Base-by-base conservation (phyloP, 2,329 filamentous ascomycete species). In the Colletotrichum sp. region DNA sequence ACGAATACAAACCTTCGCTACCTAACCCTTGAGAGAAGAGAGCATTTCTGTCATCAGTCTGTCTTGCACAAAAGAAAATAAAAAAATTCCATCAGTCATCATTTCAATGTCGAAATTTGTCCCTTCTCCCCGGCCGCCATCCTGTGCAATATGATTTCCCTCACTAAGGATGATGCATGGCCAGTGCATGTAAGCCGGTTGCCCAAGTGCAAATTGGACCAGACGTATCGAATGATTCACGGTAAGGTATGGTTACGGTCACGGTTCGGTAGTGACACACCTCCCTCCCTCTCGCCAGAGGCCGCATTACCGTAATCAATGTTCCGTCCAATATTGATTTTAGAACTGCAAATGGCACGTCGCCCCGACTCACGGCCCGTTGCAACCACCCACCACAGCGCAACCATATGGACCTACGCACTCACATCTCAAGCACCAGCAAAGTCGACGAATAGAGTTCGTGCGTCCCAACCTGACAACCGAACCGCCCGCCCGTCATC, bases 381-480 rank as follows among this genome's bases (percentile, higher is more conserved):
- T 44, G 39, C 39, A 44, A 44, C 39, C 2, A 44, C 8, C 39
- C 39, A 44, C 8, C 39, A 44, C 39, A 44, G 39, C 18, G 39
- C 8, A 44, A 44, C 39, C 39, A 44, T 15, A 39, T 39, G 34
- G 34, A 18, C 36, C n/a, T n/a, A 34, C 32, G 13, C 32, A 49
- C 44, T 12, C 44, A 21, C 18, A 21, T n/a, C 44, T 49, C 44
- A n/a, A 49, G 44, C 55, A 59, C 26, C 16, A 59, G 24, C 26
- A 59, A 12, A 49, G 9, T 64, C 32, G 2, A 21, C 30, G n/a
- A 44, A 70, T 67, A 62, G 68, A 72, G 62, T 72, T 72, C 39
- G 69, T 75, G 69, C 72, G 72, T 75, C 72, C 52, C 62, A 55
- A 75, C 72, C 69, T 75, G 69, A 67, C 69, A 72, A 75, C 72